phyloP scores from a whole-genome alignment of 495 filamentous ascomycete species.

The Rostrohypoxylon terebratum region DNA sequence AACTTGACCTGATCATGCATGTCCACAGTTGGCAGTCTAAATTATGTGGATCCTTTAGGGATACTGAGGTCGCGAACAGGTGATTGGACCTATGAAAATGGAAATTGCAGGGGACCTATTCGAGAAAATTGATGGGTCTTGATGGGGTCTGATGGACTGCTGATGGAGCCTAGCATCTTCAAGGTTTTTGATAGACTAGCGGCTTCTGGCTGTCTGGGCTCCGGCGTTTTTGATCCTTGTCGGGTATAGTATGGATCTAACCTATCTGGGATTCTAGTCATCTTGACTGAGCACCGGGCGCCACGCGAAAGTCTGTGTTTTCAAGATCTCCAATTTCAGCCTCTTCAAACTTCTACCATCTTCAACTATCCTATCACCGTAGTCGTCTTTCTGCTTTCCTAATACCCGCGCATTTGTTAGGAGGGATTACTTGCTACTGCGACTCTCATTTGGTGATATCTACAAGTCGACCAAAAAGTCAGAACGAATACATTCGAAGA shows the following conservation, averaged over 20 bases:
- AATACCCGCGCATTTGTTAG: slow-evolving; percentile 3
- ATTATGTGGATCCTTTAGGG: slow-evolving; percentile 20
- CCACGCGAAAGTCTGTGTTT: slow-evolving; percentile 47
- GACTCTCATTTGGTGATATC: background rate
- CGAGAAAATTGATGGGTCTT: slow-evolving; percentile 24
- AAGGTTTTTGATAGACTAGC: slow-evolving; percentile 24
- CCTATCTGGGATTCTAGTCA: slow-evolving; percentile 34
- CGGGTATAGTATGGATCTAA: slow-evolving; percentile 28
- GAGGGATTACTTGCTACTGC: background rate
- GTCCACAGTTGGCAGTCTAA: slow-evolving; percentile 36
- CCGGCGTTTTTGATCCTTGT: slow-evolving; percentile 38
- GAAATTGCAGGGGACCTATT: slow-evolving; percentile 4
- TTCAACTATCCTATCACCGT: slow-evolving; percentile 32
- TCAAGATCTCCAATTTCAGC: slow-evolving; percentile 48
- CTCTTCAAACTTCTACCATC: slow-evolving; percentile 39
- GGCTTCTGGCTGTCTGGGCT: slow-evolving; percentile 33
- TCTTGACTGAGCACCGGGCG: slow-evolving; percentile 32
- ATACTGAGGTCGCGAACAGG: slow-evolving; percentile 1
- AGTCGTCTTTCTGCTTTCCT: slow-evolving; percentile 9
- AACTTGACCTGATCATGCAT: slow-evolving; percentile 42
- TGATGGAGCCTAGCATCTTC: slow-evolving; percentile 30
- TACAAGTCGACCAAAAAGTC: background rate
- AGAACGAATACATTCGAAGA: background rate
- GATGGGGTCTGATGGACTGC: no score
- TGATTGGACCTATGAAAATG: slow-evolving; percentile 24